Evolutionary conservation across 805 yeast species (phyloP), one percentile per base, ranked within the genome.

Genomic region (Metschnikowia sp.): DNA sequence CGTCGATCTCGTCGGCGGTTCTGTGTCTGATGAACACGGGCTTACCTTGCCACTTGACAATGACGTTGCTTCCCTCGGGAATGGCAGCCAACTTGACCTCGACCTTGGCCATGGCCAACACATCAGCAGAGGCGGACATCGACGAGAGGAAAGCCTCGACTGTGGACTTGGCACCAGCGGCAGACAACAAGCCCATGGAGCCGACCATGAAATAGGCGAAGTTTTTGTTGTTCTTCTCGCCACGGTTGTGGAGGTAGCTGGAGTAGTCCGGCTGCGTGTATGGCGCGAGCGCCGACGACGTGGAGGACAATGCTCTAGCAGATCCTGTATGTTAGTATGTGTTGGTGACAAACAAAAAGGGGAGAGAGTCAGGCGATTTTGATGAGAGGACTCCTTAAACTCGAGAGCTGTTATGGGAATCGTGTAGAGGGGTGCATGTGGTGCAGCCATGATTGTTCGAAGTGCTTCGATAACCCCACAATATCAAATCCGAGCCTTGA

Each of bases 31-130:
- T 90, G 77, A 94, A 94, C 58, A 94, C 97, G 57, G 99, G 99
- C 80, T 94, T 94, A 76, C 99, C 99, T 76, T 95, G 97, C 99
- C 99, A 94, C 77, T 94, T 94, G 60, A 94, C 96, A 65, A 94
- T 88, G 56, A 94, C 95, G 74, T 94, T 94, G 80, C 92, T 92
- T 74, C 98, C 98, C 70, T 85, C 89, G 63, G 99, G 99, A 57
- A 94, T 89, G 54, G 88, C 86, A 48, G 85, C 82, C 63, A 94
- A 83, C 69, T 88, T 91, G 60, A 94, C 97, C 79, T 94, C 99
- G 63, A 92, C 97, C 78, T 94, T 94, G 62, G 99, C 99, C 96
- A 94, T 85, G 53, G 99, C 99, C 76, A 94, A 82, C 51, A 94
- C 96, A 78, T 94, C 99, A 56, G 97, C 96, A 52, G 99, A 91